Conservation (phyloP, 1,139 yeast species). For the Taphrina betulina region DNA sequence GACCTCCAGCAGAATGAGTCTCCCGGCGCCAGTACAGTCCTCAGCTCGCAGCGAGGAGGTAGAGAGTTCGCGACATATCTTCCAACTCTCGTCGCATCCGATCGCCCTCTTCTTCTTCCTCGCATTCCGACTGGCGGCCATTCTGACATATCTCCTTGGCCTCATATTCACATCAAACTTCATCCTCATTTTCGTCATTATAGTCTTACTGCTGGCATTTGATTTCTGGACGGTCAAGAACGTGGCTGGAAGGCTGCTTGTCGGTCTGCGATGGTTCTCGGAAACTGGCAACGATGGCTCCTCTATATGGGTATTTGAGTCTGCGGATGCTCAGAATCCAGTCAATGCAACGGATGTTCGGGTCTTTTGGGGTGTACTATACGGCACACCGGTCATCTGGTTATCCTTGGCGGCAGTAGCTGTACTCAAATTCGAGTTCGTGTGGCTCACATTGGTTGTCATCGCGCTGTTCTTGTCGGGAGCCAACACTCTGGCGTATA, state of each 20-base stretch:
- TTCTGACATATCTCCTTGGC: slow-evolving; percentile 69
- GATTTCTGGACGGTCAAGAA: slow-evolving; percentile 95
- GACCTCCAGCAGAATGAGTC: too few species aligned
- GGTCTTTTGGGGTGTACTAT: slow-evolving; percentile 79
- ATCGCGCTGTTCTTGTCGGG: slow-evolving; percentile 33
- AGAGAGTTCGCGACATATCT: slow-evolving; percentile 23
- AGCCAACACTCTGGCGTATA: slow-evolving; percentile 35
- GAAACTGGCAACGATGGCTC: slow-evolving; percentile 56
- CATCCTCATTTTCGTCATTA: slow-evolving; percentile 72
- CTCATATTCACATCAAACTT: slow-evolving; percentile 63
- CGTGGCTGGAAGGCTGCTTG: slow-evolving; percentile 81
- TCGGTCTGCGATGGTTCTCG: slow-evolving; percentile 84
- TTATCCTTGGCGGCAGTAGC: slow-evolving; percentile 69
- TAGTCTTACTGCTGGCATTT: slow-evolving; percentile 72
- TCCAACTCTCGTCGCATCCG: slow-evolving; percentile 68
- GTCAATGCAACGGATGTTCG: slow-evolving; percentile 90
- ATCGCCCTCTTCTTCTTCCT: slow-evolving; percentile 67
- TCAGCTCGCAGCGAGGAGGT: background rate
- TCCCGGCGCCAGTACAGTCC: slow-evolving; percentile 19
- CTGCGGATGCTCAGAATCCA: slow-evolving; percentile 75
- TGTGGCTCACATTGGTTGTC: slow-evolving; percentile 55
- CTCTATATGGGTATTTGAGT: slow-evolving; percentile 84
- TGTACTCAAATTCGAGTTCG: slow-evolving; percentile 68
- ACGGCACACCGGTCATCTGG: slow-evolving; percentile 77
- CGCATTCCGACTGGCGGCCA: slow-evolving; percentile 60